Evolutionary conservation across 2,329 filamentous ascomycete species (phyloP).

Genomic region (Neofusicoccum sp.): DNA sequence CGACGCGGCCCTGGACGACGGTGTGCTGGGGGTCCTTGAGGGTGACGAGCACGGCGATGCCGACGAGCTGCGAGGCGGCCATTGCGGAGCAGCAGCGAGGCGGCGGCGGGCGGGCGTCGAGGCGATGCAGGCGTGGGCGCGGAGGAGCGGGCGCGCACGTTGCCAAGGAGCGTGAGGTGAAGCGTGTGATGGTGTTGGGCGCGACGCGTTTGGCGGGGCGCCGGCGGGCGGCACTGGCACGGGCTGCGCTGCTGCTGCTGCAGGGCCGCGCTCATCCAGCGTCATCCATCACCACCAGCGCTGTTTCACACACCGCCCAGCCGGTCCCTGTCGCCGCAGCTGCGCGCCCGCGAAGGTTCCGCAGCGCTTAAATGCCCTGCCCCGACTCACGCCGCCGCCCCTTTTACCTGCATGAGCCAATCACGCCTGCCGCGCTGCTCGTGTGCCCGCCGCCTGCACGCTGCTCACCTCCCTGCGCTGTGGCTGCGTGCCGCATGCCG

Average conservation of each 20-base stretch:
- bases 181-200: slow-evolving; percentile 5
- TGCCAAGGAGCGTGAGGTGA: background rate
- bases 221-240: background rate
- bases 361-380: background rate
- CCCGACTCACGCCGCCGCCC: slow-evolving; percentile 1
- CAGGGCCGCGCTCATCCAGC: background rate
- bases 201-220: slow-evolving; percentile 14
- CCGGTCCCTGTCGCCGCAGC: background rate
- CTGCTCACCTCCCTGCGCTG: background rate
- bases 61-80: slow-evolving; percentile 67
- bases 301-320: background rate
- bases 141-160: background rate
- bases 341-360: background rate
- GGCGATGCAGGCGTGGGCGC: background rate
- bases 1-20: slow-evolving; percentile 67
- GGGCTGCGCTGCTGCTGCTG: background rate
- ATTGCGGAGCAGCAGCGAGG: slow-evolving; percentile 41
- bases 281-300: background rate
- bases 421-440: background rate
- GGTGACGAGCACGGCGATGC: slow-evolving; percentile 72
- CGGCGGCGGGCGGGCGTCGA: background rate
- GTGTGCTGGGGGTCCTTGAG: slow-evolving; percentile 64
- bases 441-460: background rate
- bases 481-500: too few species aligned
- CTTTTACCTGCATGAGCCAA: slow-evolving; percentile 12